These are phyloP conservation scores for Rhododendron kiyosumense DNA, from an alignment of 148 eudicot species.

Conservation along the genomic window DNA sequence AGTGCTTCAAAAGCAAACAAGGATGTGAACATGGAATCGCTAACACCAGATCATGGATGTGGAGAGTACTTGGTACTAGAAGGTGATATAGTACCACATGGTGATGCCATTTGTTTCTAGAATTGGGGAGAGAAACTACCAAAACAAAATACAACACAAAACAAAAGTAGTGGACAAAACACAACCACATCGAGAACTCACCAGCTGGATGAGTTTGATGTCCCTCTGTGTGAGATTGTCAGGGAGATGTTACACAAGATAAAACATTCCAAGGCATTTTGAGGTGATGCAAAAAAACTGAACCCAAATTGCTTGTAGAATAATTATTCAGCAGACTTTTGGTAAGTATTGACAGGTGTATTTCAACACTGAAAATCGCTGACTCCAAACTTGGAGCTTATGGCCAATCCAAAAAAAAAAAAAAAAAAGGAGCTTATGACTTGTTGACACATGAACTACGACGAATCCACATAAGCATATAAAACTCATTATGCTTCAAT, in stretches of 20 bases:
- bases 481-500: neutral
- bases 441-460: neutral
- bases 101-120: neutral
- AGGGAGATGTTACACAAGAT: neutral
- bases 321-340: neutral
- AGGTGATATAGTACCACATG: neutral
- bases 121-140: neutral
- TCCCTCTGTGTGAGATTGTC: neutral
- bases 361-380: neutral
- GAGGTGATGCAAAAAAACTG: neutral
- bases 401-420: too few relatives aligned
- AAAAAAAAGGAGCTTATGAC: neutral
- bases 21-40: neutral
- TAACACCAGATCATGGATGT: neutral
- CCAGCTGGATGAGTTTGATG: neutral
- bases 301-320: neutral
- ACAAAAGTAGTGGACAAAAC: neutral
- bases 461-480: neutral
- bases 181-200: neutral
- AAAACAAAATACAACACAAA: neutral
- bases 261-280: neutral
- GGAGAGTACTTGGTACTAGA: neutral
- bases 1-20: constrained; percentile 16
- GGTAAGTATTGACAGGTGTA: neutral
- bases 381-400: neutral